Percentiles rank a stretch among this genome's conserved stretches.
These are phyloP conservation scores for Fomitopsis palustris DNA, from an alignment of 1,284 basidiomycete genomes.

Conservation along the genomic window DNA sequence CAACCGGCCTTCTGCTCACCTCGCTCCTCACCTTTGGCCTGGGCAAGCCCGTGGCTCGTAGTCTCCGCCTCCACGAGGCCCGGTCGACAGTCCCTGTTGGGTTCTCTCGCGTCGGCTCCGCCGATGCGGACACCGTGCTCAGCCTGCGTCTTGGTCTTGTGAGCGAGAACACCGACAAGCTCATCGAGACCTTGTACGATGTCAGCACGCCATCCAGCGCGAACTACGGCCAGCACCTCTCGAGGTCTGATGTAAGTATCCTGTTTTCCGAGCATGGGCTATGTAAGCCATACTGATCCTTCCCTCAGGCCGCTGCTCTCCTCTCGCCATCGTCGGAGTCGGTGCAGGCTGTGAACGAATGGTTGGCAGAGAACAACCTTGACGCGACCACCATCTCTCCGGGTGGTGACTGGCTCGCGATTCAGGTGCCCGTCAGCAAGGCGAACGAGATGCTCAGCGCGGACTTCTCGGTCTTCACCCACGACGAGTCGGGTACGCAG, in stretches of 20 bases:
- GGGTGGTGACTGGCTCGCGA: conserved; percentile 19
- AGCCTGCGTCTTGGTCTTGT: conserved; percentile 27
- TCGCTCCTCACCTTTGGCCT: conserved; percentile 16
- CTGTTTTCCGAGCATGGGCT: too few relatives aligned
- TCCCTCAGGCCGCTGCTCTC: conserved; percentile 32
- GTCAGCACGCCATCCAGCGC: conserved; percentile 28
- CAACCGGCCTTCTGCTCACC: conserved; percentile 9
- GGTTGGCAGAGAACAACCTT: conserved; percentile 31
- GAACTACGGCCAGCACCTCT: conserved; percentile 30
- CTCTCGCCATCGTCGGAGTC: conserved; percentile 32
- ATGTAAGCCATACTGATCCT: neutral
- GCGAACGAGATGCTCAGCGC: conserved; percentile 35
- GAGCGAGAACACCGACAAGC: conserved; percentile 26
- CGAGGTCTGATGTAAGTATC: conserved; percentile 24
- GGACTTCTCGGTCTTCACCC: conserved; percentile 36
- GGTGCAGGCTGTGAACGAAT: conserved; percentile 29
- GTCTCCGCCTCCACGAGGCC: conserved; percentile 24
- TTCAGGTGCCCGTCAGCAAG: conserved; percentile 24
- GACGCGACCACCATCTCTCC: conserved; percentile 22
- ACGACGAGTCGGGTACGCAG: conserved; percentile 29
- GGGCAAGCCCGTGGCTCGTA: conserved; percentile 16
- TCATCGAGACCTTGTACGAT: conserved; percentile 25
- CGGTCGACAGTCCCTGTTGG: conserved; percentile 18
- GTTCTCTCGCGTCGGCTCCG: conserved; percentile 22
- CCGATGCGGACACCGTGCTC: conserved; percentile 18